Evolutionary conservation across 2,329 filamentous ascomycete genomes (phyloP).

Genomic region (Leptographium wingfieldii): DNA sequence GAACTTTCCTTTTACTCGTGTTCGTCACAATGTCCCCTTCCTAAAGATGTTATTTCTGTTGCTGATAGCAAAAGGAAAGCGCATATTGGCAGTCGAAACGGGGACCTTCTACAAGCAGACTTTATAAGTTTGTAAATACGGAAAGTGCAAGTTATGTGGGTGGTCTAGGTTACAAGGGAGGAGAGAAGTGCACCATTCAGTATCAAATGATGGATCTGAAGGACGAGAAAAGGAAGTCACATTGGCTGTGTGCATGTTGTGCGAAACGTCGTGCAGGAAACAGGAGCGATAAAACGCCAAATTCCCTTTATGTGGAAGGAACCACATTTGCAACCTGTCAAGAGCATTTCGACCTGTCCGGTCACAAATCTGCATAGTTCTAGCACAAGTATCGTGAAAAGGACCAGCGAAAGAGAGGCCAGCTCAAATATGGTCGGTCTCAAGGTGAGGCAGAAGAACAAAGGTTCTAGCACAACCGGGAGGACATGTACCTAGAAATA

Average conservation of each 20-base stretch:
- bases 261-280: background rate
- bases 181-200: background rate
- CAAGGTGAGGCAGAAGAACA: too few relatives aligned
- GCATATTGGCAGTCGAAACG: background rate
- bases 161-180: background rate
- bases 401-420: too few relatives aligned
- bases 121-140: background rate
- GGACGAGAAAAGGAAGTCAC: background rate
- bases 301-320: background rate
- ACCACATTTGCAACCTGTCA: background rate
- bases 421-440: too few relatives aligned
- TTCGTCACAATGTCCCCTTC: background rate
- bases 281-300: background rate
- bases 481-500: too few relatives aligned
- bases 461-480: too few relatives aligned
- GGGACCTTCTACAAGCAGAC: background rate
- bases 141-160: background rate
- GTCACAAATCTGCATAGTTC: background rate
- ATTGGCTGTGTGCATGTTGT: background rate
- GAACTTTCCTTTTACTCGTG: background rate
- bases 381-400: too few relatives aligned
- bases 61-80: background rate
- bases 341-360: background rate
- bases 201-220: background rate
- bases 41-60: background rate